Conservation (phyloP, 139 green algal genomes). For the Pedinophyceae sp. region DNA sequence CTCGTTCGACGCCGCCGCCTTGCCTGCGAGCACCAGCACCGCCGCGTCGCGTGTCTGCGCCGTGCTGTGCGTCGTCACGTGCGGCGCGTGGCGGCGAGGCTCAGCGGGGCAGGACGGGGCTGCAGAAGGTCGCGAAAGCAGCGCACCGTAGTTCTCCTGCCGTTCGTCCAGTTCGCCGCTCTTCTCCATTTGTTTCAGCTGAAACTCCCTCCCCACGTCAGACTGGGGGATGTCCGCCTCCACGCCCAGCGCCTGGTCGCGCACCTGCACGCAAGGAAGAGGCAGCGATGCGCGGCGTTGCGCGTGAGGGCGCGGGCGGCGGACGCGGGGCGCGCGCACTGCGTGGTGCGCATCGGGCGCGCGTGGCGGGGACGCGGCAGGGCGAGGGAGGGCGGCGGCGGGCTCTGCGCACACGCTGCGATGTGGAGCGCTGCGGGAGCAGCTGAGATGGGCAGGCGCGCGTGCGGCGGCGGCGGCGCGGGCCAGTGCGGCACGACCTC, state of each 20-base stretch:
- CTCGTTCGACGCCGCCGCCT: constrained; percentile 44
- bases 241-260: constrained; percentile 59
- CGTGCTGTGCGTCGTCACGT: neutral
- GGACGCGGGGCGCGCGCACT: too few relatives aligned
- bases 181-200: constrained; percentile 34
- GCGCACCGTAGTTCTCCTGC: too few relatives aligned
- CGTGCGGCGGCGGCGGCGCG: too few relatives aligned
- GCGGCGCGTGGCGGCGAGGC: neutral
- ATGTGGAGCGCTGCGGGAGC: too few relatives aligned
- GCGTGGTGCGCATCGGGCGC: too few relatives aligned
- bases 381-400: too few relatives aligned
- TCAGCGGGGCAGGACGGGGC: neutral
- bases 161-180: constrained; percentile 31
- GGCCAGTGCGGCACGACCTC: too few relatives aligned
- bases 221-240: constrained; percentile 54
- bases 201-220: constrained; percentile 77
- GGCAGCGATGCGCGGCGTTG: neutral
- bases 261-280: constrained; percentile 79
- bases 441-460: too few relatives aligned
- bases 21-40: neutral
- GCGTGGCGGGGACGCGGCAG: too few relatives aligned
- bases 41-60: neutral
- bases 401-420: too few relatives aligned
- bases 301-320: too few relatives aligned
- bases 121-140: too few relatives aligned